These are phyloP conservation scores for Cucurbita argyrosperma DNA, from an alignment of 306 rosid species.

Conservation along the genomic window DNA sequence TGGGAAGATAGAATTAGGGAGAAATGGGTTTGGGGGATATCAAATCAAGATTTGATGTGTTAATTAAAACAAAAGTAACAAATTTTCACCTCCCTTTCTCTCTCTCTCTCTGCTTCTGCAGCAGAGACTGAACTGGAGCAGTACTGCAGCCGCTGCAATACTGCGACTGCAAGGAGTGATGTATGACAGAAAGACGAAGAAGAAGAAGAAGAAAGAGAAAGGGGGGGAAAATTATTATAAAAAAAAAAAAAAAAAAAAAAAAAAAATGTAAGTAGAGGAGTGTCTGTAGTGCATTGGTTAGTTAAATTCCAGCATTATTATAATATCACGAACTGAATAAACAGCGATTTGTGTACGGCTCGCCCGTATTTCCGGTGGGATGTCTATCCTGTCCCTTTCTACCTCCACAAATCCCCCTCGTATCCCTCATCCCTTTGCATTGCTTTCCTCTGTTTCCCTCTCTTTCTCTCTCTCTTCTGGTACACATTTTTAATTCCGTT, in stretches of 20 bases:
- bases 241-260: not conserved
- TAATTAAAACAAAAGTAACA: not conserved
- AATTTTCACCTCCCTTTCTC: not conserved
- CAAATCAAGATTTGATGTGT: constrained; percentile 26
- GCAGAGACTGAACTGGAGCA: constrained; percentile 34
- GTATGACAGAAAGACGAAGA: constrained; percentile 54
- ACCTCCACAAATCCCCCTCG: constrained; percentile 72
- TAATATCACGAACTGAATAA: constrained; percentile 28
- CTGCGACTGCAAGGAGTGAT: constrained; percentile 79
- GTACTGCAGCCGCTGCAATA: constrained; percentile 56
- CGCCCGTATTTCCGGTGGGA: constrained; percentile 92
- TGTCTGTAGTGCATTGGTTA: constrained; percentile 16
- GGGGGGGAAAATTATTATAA: not conserved
- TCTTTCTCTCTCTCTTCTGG: not conserved
- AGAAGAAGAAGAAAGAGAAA: constrained; percentile 9
- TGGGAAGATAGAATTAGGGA: not conserved
- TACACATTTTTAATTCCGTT: not conserved
- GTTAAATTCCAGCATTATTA: constrained; percentile 18
- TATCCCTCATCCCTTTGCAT: not conserved
- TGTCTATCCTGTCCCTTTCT: constrained; percentile 97
- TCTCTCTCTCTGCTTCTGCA: constrained; percentile 11
- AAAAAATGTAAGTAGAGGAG: constrained; percentile 15
- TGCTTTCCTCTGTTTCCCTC: not conserved
- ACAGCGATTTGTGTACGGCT: constrained; percentile 44
- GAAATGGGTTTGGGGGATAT: constrained; percentile 21